Evolutionary conservation across 805 yeast species (phyloP), one percentile per base, ranked within the genome.

Genomic region (Candida sithepensis): DNA sequence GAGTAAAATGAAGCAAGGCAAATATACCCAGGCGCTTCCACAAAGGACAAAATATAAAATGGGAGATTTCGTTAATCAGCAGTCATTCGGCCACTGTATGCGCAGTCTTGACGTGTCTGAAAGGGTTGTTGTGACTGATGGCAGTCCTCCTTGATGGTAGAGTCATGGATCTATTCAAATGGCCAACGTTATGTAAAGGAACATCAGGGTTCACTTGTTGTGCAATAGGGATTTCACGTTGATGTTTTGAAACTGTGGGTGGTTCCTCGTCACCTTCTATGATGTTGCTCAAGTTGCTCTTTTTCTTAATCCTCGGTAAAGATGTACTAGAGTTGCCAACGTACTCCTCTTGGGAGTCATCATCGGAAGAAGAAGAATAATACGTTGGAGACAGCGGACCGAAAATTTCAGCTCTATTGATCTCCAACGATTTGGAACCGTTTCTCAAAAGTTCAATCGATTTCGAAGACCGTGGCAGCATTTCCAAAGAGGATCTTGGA

Each of bases 361-460:
- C 49, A 22, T 49, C 58, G 10, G 55, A 55, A 5, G 53, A 49
- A 20, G 55, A 47, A 5, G 48, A 43, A 3, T 50, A 42, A 18
- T 20, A 46, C n/a, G 39, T 32, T 43, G 18, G 38, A n/a, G 14
- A 46, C 32, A 55, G 33, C 10, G 50, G 58, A 23, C 42, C 46
- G 42, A 53, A 53, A 8, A 55, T 16, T 8, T 55, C 58, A 2
- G 54, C 43, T 37, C 69, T 50, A 16, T 50, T 54, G 20, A 65
- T 52, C 21, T 69, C 73, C 50, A 68, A 46, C 19, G 71, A 67
- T 26, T 47, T 52, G 2, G 52, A 36, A 9, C 41, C 30, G 14
- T 51, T 41, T 14, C 41, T 46, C 19, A 20, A n/a, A 7, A 10
- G 12, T 13, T 39, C 18, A 16, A 22, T 7, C 2, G 34, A 22